Percentiles rank a stretch among this genome's conserved stretches.
These are phyloP conservation scores for Candida michaelii DNA, from an alignment of 805 yeast genomes.

Conservation along the genomic window DNA sequence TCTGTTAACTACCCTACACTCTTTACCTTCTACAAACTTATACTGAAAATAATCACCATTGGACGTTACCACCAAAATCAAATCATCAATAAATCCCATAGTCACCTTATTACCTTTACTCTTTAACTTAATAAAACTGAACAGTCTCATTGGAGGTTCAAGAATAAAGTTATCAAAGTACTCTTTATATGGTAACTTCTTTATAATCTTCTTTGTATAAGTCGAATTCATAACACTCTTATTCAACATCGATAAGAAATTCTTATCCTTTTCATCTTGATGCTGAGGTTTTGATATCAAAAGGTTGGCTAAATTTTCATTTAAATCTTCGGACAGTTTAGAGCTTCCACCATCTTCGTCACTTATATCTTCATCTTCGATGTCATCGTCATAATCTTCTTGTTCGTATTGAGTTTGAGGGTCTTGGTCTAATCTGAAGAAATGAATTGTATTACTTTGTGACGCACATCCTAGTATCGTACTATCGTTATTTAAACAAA, in stretches of 20 bases:
- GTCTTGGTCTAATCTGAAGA: slow-evolving; percentile 26
- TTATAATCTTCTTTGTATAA: slow-evolving; percentile 38
- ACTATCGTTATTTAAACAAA: slow-evolving; percentile 35
- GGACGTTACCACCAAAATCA: slow-evolving; percentile 36
- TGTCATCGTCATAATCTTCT: slow-evolving; percentile 10
- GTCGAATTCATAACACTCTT: slow-evolving; percentile 31
- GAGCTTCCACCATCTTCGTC: slow-evolving; percentile 21
- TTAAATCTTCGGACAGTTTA: slow-evolving; percentile 38
- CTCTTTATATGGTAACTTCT: slow-evolving; percentile 40
- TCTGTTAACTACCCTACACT: slow-evolving; percentile 31
- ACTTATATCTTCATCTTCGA: slow-evolving; percentile 11
- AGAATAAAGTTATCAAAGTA: slow-evolving; percentile 41
- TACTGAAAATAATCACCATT: slow-evolving; percentile 41
- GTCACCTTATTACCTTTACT: slow-evolving; percentile 31
- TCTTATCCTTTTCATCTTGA: slow-evolving; percentile 9
- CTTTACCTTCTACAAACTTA: slow-evolving; percentile 25
- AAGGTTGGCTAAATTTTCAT: slow-evolving; percentile 42
- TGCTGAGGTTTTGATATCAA: slow-evolving; percentile 26
- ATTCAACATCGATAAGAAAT: slow-evolving; percentile 15
- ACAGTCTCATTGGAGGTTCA: slow-evolving; percentile 44
- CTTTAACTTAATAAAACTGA: slow-evolving; percentile 41
- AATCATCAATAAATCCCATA: slow-evolving; percentile 36
- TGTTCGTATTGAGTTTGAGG: slow-evolving; percentile 8
- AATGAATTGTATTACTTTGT: slow-evolving; percentile 42
- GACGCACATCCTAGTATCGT: slow-evolving; percentile 40